Evolutionary conservation across 805 yeast genomes (phyloP), one percentile per base, ranked within the genome.

Genomic region (Schwanniomyces pseudopolymorphus): DNA sequence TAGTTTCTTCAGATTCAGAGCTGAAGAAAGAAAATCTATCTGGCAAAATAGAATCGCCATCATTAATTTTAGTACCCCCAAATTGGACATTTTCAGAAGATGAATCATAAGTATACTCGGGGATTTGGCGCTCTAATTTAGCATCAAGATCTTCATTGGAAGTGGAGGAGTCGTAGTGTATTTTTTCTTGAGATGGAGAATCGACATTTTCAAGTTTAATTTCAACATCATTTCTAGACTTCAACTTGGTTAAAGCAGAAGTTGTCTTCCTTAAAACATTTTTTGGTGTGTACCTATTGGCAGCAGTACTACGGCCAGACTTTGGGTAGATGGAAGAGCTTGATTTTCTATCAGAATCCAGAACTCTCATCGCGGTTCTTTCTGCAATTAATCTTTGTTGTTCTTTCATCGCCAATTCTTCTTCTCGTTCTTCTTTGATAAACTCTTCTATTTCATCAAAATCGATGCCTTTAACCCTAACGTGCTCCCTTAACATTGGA

Each of bases 371-470:
- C 14, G 56, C 57, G 8, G 56, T 47, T 19, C 50, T 48, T 52
- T 60, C 57, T 56, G 60, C 53, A 59, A 63, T 53, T 28, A 58
- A 40, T 38, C 52, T 59, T 36, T 64, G 63, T 40, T 59, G 67
- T 37, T 58, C 53, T 22, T 47, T 57, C 55, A 62, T 46, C 37
- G 53, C 49, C 10, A 45, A 39, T 35, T 57, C 75, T 57, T 79
- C 79, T 47, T 74, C 79, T 48, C 83, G 69, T 54, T 81, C 84
- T 45, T 80, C 85, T 44, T 74, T 73, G 38, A 86, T 82, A 59
- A 86, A 89, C 55, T 87, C 94, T 48, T 89, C 96, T 54, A 92
- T 79, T 59, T 90, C 97, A 58, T 83, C 89, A 58, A 92, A 89
- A 66, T 92, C 96, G 54, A 94, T 88, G 14, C 96, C 97, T 49